Conservation (phyloP, 148 eudicot genomes). For the Suaeda aralocaspica region DNA sequence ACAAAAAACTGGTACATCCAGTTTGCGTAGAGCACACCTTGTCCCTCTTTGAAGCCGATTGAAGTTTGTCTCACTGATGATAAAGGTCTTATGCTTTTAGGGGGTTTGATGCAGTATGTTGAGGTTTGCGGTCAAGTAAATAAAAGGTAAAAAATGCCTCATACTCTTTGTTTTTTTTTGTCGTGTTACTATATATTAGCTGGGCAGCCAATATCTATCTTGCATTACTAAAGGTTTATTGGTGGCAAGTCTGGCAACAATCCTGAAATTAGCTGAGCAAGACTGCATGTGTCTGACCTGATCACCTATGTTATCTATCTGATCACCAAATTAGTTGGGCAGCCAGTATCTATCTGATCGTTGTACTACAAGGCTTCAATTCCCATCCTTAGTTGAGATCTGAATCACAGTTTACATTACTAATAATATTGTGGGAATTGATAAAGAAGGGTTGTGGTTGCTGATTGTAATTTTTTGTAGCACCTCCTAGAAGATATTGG, state of each 20-base stretch:
- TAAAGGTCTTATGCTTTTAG: neutral
- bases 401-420: slow-evolving; percentile 1
- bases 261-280: neutral
- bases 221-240: neutral
- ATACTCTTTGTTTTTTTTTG: neutral
- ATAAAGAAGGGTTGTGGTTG: neutral
- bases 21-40: neutral
- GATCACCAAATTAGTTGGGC: too few relatives aligned
- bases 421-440: neutral
- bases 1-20: neutral
- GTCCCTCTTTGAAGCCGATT: neutral
- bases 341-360: too few relatives aligned
- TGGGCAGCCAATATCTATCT: neutral
- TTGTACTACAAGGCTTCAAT: neutral
- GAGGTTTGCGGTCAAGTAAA: neutral
- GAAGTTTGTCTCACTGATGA: neutral
- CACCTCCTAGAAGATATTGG: neutral
- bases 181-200: neutral
- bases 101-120: neutral
- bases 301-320: too few relatives aligned
- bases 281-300: neutral
- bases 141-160: neutral
- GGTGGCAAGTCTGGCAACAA: neutral
- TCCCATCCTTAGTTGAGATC: neutral
- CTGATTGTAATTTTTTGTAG: neutral